These are phyloP conservation scores for Chrysoporthe cubensis DNA, from an alignment of 2,329 filamentous ascomycete genomes.

Conservation along the genomic window DNA sequence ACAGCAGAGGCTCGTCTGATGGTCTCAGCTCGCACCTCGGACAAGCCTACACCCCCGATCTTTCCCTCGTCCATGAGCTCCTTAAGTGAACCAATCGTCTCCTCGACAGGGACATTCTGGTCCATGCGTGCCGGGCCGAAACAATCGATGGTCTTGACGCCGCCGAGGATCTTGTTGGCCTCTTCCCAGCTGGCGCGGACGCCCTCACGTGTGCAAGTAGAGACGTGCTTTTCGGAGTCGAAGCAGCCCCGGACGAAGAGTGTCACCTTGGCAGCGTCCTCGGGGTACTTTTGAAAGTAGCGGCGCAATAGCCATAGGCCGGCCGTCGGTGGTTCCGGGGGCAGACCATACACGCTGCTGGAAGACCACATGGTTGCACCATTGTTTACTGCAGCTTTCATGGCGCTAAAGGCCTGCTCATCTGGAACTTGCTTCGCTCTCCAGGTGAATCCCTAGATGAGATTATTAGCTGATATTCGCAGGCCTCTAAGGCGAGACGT, in stretches of 20 bases:
- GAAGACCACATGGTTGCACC: slow-evolving; percentile 54
- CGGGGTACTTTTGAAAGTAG: slow-evolving; percentile 56
- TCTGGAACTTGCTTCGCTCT: slow-evolving; percentile 32
- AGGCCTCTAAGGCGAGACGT: background rate
- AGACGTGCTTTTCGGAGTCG: slow-evolving; percentile 38
- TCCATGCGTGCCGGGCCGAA: slow-evolving; percentile 54
- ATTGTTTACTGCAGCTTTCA: slow-evolving; percentile 43
- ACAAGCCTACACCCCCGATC: slow-evolving; percentile 35
- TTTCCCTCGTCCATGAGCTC: slow-evolving; percentile 40
- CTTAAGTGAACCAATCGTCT: slow-evolving; percentile 36
- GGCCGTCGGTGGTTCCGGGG: slow-evolving; percentile 47
- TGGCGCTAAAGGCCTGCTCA: slow-evolving; percentile 41
- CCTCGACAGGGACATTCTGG: slow-evolving; percentile 40
- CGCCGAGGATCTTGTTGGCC: slow-evolving; percentile 47
- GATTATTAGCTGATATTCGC: background rate
- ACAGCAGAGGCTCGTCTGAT: slow-evolving; percentile 52
- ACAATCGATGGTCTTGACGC: slow-evolving; percentile 52
- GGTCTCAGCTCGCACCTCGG: slow-evolving; percentile 39
- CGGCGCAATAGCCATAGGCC: slow-evolving; percentile 49
- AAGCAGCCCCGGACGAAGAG: slow-evolving; percentile 54
- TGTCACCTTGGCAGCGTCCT: slow-evolving; percentile 53
- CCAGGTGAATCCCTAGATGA: slow-evolving; percentile 34
- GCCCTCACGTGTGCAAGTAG: slow-evolving; percentile 46
- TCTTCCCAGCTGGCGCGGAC: slow-evolving; percentile 49
- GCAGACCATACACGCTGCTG: slow-evolving; percentile 49